These are phyloP conservation scores for Dissophora globulifera DNA, from an alignment of 192 early-diverging fungal genomes.

Conservation along the genomic window DNA sequence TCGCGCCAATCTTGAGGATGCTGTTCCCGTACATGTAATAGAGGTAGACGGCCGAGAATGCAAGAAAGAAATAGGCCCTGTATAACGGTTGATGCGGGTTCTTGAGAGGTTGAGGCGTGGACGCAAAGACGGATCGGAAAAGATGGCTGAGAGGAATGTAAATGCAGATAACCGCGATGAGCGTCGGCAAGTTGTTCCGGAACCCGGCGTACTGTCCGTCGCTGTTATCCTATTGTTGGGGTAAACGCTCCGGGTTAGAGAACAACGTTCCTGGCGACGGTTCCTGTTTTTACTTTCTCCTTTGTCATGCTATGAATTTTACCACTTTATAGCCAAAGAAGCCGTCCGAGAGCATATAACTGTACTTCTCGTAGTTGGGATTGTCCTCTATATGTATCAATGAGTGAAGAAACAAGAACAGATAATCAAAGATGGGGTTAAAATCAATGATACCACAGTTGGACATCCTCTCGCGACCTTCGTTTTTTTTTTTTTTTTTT, in stretches of 20 bases:
- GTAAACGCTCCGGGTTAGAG: no score
- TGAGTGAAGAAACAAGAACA: background rate
- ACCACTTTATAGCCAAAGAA: constrained; percentile 53
- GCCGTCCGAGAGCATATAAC: constrained; percentile 37
- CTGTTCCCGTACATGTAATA: constrained; percentile 79
- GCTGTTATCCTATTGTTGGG: constrained; percentile 76
- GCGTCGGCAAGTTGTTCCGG: constrained; percentile 68
- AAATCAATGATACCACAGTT: no score
- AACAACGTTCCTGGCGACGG: no score
- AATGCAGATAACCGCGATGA: constrained; percentile 59
- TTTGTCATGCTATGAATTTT: no score
- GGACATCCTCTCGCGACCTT: no score
- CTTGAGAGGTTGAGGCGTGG: constrained; percentile 17
- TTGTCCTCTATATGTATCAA: constrained; percentile 21
- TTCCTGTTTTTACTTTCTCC: no score
- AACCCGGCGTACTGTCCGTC: constrained; percentile 77
- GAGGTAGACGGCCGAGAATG: constrained; percentile 71
- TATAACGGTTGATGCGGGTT: constrained; percentile 16
- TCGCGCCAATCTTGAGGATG: constrained; percentile 75
- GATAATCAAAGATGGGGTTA: no score
- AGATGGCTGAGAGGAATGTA: constrained; percentile 63
- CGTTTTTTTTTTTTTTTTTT: constrained; percentile 43
- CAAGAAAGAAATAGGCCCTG: constrained; percentile 64
- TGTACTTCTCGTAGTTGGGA: constrained; percentile 52
- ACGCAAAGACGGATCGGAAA: constrained; percentile 43